These are phyloP conservation scores for Grifola frondosa DNA, from an alignment of 1,284 basidiomycete genomes.

Conservation along the genomic window DNA sequence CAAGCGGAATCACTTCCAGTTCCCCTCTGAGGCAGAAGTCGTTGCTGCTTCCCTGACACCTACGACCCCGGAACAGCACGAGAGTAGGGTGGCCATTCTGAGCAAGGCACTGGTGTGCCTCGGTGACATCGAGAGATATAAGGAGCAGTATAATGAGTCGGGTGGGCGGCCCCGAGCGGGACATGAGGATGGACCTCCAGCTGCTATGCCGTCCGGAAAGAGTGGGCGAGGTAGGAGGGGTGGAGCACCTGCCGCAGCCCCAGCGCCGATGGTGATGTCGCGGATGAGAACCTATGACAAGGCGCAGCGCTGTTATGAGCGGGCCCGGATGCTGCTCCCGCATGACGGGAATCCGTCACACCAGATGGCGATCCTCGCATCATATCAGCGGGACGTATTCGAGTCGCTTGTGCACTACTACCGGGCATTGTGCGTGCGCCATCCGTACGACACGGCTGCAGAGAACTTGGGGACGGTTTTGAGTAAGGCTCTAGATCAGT, in stretches of 20 bases:
- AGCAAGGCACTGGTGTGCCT: slow-evolving; percentile 90
- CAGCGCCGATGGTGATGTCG: slow-evolving; percentile 34
- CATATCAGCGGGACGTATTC: slow-evolving; percentile 83
- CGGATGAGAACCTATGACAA: slow-evolving; percentile 63
- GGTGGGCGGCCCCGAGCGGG: slow-evolving; percentile 64
- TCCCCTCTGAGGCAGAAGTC: slow-evolving; percentile 48
- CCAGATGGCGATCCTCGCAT: slow-evolving; percentile 91
- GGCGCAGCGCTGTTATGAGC: slow-evolving; percentile 81
- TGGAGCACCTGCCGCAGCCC: slow-evolving; percentile 34
- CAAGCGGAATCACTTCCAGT: slow-evolving; percentile 52
- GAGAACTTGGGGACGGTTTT: slow-evolving; percentile 82
- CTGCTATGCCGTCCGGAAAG: slow-evolving; percentile 35
- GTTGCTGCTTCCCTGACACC: slow-evolving; percentile 38
- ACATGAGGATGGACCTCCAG: slow-evolving; percentile 52
- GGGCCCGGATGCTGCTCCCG: slow-evolving; percentile 80
- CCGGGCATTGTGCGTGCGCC: slow-evolving; percentile 83
- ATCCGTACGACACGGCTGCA: slow-evolving; percentile 85
- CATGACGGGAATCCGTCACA: slow-evolving; percentile 88
- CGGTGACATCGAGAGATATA: slow-evolving; percentile 92
- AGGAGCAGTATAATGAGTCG: slow-evolving; percentile 83
- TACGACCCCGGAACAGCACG: slow-evolving; percentile 52
- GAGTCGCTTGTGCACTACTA: slow-evolving; percentile 85
- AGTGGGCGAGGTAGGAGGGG: slow-evolving; percentile 47
- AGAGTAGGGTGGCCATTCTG: slow-evolving; percentile 66
- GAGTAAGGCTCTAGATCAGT: slow-evolving; percentile 61